Percentiles rank a stretch among this genome's conserved stretches.
Evolutionary conservation across 106 monocot species (phyloP).

Genomic region (Alisma plantagoaquatica): DNA sequence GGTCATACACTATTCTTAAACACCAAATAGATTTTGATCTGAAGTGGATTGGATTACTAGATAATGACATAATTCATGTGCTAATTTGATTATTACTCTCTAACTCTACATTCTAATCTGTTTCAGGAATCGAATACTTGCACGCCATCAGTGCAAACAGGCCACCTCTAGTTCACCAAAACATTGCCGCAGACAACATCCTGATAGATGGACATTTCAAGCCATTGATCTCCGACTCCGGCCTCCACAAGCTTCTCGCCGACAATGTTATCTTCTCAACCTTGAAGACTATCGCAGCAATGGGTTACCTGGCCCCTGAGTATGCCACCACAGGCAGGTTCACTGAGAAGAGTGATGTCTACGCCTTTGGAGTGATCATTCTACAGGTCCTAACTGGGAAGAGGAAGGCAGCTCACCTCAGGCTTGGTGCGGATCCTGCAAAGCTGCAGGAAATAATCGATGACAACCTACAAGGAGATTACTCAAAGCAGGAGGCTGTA

Average conservation of each 20-base stretch:
- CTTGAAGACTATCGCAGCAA: conserved; percentile 52
- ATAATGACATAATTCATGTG: no score
- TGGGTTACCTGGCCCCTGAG: conserved; percentile 27
- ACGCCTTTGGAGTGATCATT: conserved; percentile 57
- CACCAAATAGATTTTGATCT: no score
- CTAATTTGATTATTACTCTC: no score
- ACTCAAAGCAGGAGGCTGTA: conserved; percentile 40
- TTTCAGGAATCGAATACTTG: conserved; percentile 62
- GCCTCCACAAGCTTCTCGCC: conserved; percentile 57
- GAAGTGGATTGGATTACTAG: no score
- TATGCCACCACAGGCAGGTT: conserved; percentile 51
- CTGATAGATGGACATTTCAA: conserved; percentile 50
- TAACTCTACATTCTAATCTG: no score
- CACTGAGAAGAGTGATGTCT: conserved; percentile 69
- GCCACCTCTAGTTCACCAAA: conserved; percentile 62
- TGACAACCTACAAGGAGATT: conserved; percentile 33
- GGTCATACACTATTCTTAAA: no score
- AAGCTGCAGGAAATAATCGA: conserved; percentile 47
- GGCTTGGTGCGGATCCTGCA: conserved; percentile 21
- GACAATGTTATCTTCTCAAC: conserved; percentile 64
- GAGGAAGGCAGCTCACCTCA: conserved; percentile 23
- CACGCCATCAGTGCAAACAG: conserved; percentile 46
- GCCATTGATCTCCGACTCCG: conserved; percentile 42
- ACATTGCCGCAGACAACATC: conserved; percentile 60
- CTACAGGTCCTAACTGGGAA: conserved; percentile 59